Evolutionary conservation across 257 asterid genomes (phyloP).

Genomic region (Verbena officinalis): DNA sequence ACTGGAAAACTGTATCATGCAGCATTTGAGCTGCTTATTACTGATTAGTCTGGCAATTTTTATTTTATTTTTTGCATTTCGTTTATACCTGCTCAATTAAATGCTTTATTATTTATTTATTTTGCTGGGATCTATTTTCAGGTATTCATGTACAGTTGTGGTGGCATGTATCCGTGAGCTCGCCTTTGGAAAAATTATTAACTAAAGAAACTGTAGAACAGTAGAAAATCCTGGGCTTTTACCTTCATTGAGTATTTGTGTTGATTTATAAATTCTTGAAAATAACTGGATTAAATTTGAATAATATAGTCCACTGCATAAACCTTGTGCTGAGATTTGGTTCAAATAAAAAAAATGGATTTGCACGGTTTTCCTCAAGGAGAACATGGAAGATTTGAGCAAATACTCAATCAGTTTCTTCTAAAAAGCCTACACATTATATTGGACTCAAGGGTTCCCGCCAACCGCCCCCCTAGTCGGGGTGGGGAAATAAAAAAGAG

Average conservation of each 20-base stretch:
- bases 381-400: constrained; percentile 88
- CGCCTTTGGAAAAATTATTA: constrained; percentile 15
- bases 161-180: constrained; percentile 30
- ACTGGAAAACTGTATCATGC: constrained; percentile 28
- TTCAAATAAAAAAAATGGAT: constrained; percentile 58
- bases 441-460: constrained; percentile 91
- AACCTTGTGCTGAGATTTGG: constrained; percentile 28
- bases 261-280: constrained; percentile 18
- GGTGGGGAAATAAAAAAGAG: constrained; percentile 70
- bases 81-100: constrained; percentile 15
- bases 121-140: constrained; percentile 29
- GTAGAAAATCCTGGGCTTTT: constrained; percentile 4
- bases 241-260: constrained; percentile 4
- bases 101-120: constrained; percentile 17
- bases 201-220: neutral
- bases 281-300: constrained; percentile 22
- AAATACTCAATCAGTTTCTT: constrained; percentile 89
- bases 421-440: constrained; percentile 80
- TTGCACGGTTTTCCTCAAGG: constrained; percentile 62
- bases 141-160: constrained; percentile 29
- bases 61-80: neutral
- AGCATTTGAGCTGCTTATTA: constrained; percentile 22
- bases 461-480: constrained; percentile 56
- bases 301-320: constrained; percentile 24
- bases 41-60: constrained; percentile 3